Base-by-base conservation (phyloP, 352 stramenopile genomes). In the Phytophthora sp. region DNA sequence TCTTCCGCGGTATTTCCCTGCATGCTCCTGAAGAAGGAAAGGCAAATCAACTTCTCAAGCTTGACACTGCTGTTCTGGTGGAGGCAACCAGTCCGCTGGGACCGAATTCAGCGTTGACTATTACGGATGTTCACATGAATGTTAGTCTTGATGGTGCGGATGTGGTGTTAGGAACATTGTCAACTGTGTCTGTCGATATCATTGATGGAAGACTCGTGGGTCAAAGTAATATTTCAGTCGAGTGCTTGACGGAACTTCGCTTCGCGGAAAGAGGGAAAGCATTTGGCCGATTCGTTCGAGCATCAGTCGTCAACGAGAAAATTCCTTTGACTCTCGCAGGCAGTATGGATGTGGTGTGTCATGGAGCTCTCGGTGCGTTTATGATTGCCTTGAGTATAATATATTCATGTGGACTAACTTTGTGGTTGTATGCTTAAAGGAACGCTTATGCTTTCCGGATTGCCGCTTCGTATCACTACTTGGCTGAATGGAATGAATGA, bases 281-380 rank as follows among this genome's bases (percentile, higher is more conserved):
- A 10, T 94, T 94, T 51, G 84, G 84, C 13, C 57, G 59, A 23
- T 92, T 94, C 38, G 82, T 94, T 51, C 82, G 78, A n/a, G 48
- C 82, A 38, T 89, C 82, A 7, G 74, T 91, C 9, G 58, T 79
- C 24, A 69, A 84, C 32, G 56, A 79, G 12, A 53, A 74, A n/a
- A 60, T 92, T 32, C 38, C 70, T 15, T 31, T 94, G 39, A 63
- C 56, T 5, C 71, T 94, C 11, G 50, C 64, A 50, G 84, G 84
- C n/a, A 66, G 51, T 8, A 76, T 92, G 55, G 57, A 89, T 48
- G 78, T 94, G 5, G 66, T 88, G 15, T 87, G 82, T 0, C 59
- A 82, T 49, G 84, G 84, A 31, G 82, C 84, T 30, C 66, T 94
- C 28, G 81, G 84, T 90, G 76, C 15, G 69, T 57, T n/a, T n/a